Percentiles rank a stretch among this genome's conserved stretches.
phyloP scores from a whole-genome alignment of 768 basidiomycete genomes.

The Amanita fuliginea region DNA sequence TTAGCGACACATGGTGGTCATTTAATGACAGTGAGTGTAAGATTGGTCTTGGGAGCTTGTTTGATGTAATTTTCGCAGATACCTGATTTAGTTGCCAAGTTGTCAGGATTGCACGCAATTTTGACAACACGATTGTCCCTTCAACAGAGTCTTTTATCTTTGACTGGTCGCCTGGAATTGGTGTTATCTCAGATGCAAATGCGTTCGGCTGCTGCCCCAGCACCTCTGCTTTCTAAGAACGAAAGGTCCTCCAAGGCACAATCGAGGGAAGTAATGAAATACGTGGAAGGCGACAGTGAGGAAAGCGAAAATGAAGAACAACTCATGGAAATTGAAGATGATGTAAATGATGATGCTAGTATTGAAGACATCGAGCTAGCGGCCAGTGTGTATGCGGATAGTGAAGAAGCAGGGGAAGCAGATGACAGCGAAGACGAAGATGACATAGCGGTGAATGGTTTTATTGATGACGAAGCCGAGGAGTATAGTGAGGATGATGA shows the following conservation, averaged over 20 bases:
- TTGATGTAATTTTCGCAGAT: conserved; percentile 39
- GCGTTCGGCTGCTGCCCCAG: conserved; percentile 63
- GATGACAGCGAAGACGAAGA: conserved; percentile 30
- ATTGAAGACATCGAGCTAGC: conserved; percentile 73
- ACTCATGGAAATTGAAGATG: conserved; percentile 47
- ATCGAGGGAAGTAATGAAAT: conserved; percentile 33
- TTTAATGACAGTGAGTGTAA: conserved; percentile 76
- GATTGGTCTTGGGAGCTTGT: conserved; percentile 3
- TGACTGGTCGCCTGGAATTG: conserved; percentile 88
- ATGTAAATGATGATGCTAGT: conserved; percentile 61
- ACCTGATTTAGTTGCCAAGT: conserved; percentile 81
- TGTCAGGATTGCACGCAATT: conserved; percentile 76
- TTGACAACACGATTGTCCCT: conserved; percentile 70
- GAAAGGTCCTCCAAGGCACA: conserved; percentile 18
- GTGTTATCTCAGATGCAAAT: conserved; percentile 90
- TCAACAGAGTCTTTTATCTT: conserved; percentile 73
- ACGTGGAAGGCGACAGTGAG: conserved; percentile 76
- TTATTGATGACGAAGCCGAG: conserved; percentile 56
- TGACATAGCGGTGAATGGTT: conserved; percentile 32
- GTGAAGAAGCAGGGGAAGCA: conserved; percentile 29
- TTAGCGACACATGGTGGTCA: conserved; percentile 82
- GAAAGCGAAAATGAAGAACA: conserved; percentile 36
- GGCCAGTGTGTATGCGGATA: conserved; percentile 42
- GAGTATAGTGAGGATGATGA: conserved; percentile 42
- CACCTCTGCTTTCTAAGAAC: conserved; percentile 35